Conservation (phyloP, 192 early-diverging fungal genomes). For the Diversispora eburnea region DNA sequence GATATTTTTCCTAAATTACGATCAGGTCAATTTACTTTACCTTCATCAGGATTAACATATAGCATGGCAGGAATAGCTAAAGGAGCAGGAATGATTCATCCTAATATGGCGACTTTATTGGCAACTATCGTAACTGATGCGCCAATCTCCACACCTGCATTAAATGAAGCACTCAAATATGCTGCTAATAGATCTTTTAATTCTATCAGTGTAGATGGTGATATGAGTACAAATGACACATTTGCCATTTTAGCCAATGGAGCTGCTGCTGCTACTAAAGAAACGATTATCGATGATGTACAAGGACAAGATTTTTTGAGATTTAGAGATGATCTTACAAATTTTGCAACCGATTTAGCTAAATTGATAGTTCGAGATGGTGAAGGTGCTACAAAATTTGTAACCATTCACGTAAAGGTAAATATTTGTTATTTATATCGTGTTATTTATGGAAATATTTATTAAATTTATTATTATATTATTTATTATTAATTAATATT, state of each 20-base stretch:
- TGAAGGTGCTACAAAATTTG: conserved; percentile 97
- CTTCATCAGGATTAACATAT: conserved; percentile 49
- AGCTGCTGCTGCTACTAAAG: conserved; percentile 41
- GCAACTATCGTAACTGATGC: conserved; percentile 85
- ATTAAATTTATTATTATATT: neutral
- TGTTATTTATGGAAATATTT: too few relatives aligned
- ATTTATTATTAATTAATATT: neutral
- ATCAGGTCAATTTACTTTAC: conserved; percentile 52
- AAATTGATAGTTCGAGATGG: conserved; percentile 91
- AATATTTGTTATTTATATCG: neutral
- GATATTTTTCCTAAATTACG: conserved; percentile 94
- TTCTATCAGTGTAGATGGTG: conserved; percentile 91
- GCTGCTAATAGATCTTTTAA: conserved; percentile 94
- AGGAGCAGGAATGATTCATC: conserved; percentile 98
- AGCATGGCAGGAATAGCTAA: conserved; percentile 94
- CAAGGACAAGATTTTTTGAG: conserved; percentile 53
- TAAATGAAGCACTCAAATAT: conserved; percentile 69
- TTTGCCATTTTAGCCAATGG: conserved; percentile 89
- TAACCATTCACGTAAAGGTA: conserved; percentile 82
- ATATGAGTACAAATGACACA: conserved; percentile 96
- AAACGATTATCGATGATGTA: conserved; percentile 39
- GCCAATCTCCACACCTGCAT: conserved; percentile 54
- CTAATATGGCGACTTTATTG: conserved; percentile 96
- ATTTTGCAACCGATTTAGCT: conserved; percentile 84
- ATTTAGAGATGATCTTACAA: conserved; percentile 72